These are phyloP conservation scores for Xerocomus amazonicus DNA, from an alignment of 1,284 basidiomycete species.

Conservation along the genomic window DNA sequence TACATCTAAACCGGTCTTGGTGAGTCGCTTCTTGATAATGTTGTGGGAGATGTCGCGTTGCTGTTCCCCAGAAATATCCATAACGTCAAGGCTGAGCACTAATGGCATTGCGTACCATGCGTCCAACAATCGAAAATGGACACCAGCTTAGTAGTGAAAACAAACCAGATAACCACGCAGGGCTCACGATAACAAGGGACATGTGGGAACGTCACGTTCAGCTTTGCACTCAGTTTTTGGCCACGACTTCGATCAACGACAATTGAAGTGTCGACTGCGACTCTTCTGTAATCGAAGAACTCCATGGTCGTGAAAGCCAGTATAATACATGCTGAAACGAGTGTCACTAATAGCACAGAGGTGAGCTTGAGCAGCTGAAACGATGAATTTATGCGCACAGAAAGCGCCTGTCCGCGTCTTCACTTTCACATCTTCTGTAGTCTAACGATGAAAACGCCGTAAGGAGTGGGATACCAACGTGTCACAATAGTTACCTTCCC, in stretches of 20 bases:
- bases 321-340: constrained; percentile 91
- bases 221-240: constrained; percentile 87
- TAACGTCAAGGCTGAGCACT: constrained; percentile 94
- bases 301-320: constrained; percentile 89
- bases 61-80: constrained; percentile 97
- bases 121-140: not conserved
- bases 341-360: constrained; percentile 63
- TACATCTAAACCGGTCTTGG: constrained; percentile 58
- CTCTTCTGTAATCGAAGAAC: constrained; percentile 90
- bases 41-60: constrained; percentile 90
- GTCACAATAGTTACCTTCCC: constrained; percentile 71
- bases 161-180: not conserved
- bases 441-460: constrained; percentile 47
- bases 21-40: constrained; percentile 80
- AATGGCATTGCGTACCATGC: not conserved
- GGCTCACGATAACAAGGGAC: constrained; percentile 95
- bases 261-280: constrained; percentile 85
- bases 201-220: constrained; percentile 95
- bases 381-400: constrained; percentile 48
- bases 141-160: not conserved
- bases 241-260: constrained; percentile 92
- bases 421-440: constrained; percentile 97
- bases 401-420: constrained; percentile 92
- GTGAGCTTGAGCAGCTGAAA: not conserved
- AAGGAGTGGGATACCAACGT: constrained; percentile 11